Percentiles rank a stretch among this genome's conserved stretches.
phyloP scores from a whole-genome alignment of 805 yeast species.

The Starmerella potacharoeniae region DNA sequence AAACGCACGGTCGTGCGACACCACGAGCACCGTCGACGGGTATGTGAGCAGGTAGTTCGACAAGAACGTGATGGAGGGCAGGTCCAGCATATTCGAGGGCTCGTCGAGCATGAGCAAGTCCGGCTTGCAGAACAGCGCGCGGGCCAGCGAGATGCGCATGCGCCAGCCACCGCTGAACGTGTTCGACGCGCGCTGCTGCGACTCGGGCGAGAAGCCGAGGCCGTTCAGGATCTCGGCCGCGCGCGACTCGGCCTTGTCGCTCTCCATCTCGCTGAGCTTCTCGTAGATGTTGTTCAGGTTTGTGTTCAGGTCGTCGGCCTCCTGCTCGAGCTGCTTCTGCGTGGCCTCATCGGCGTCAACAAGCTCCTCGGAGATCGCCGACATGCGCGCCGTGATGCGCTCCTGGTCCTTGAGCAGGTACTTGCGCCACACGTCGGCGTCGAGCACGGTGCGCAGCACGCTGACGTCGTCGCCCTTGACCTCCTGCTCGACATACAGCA shows the following conservation, averaged over 20 bases:
- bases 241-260: conserved; percentile 93
- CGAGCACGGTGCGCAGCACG: conserved; percentile 91
- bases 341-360: conserved; percentile 39
- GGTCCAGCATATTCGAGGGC: conserved; percentile 99
- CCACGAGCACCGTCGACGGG: conserved; percentile 86
- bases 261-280: conserved; percentile 83
- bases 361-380: conserved; percentile 55
- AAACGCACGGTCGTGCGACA: conserved; percentile 95
- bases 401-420: conserved; percentile 66
- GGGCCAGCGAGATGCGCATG: conserved; percentile 96
- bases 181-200: conserved; percentile 75
- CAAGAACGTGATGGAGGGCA: conserved; percentile 90
- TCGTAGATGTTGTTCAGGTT: conserved; percentile 70
- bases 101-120: conserved; percentile 89
- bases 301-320: conserved; percentile 72
- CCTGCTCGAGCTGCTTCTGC: conserved; percentile 74
- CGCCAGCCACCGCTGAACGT: conserved; percentile 99
- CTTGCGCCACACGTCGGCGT: conserved; percentile 99
- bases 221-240: conserved; percentile 92
- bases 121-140: conserved; percentile 96
- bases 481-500: conserved; percentile 96
- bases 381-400: conserved; percentile 49
- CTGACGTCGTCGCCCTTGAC: conserved; percentile 82
- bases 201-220: conserved; percentile 80
- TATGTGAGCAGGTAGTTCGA: conserved; percentile 83